Evolutionary conservation across 495 filamentous ascomycete genomes (phyloP).

Genomic region (Aspergillus haitiensis): DNA sequence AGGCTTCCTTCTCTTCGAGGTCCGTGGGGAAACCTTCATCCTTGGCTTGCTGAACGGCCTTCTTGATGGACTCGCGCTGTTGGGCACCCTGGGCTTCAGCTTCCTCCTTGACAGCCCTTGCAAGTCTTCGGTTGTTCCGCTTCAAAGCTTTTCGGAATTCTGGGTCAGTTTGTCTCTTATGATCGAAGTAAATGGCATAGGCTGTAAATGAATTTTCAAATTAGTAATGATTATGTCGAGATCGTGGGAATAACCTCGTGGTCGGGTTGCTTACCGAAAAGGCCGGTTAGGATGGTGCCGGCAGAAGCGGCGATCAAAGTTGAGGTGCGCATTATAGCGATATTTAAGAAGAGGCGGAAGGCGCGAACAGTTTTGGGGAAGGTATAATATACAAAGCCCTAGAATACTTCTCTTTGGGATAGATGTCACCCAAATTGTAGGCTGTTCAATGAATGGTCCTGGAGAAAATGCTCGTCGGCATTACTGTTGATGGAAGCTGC

Average conservation of each 20-base stretch:
- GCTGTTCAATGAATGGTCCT: background rate
- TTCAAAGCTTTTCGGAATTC: conserved; percentile 84
- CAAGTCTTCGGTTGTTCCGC: conserved; percentile 75
- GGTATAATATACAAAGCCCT: background rate
- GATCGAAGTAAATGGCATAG: conserved; percentile 93
- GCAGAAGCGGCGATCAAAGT: conserved; percentile 72
- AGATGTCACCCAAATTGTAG: background rate
- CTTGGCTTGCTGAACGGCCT: conserved; percentile 71
- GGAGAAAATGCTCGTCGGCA: conserved; percentile 15
- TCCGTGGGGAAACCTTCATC: conserved; percentile 88
- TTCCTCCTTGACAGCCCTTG: conserved; percentile 73
- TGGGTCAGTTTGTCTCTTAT: conserved; percentile 81
- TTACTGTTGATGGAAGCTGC: conserved; percentile 20
- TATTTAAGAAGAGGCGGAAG: background rate
- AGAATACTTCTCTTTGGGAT: background rate
- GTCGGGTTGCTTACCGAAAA: conserved; percentile 60
- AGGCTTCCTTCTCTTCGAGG: conserved; percentile 85
- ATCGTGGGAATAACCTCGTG: conserved; percentile 1
- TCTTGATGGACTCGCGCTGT: conserved; percentile 71
- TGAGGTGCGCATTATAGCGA: conserved; percentile 58
- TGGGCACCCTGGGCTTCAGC: conserved; percentile 63
- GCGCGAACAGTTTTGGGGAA: background rate
- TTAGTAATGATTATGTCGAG: conserved; percentile 17
- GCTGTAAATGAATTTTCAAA: conserved; percentile 35
- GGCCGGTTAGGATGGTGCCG: conserved; percentile 71